Conservation (phyloP, 2,329 filamentous ascomycete genomes). For the Diplocarpon mali region DNA sequence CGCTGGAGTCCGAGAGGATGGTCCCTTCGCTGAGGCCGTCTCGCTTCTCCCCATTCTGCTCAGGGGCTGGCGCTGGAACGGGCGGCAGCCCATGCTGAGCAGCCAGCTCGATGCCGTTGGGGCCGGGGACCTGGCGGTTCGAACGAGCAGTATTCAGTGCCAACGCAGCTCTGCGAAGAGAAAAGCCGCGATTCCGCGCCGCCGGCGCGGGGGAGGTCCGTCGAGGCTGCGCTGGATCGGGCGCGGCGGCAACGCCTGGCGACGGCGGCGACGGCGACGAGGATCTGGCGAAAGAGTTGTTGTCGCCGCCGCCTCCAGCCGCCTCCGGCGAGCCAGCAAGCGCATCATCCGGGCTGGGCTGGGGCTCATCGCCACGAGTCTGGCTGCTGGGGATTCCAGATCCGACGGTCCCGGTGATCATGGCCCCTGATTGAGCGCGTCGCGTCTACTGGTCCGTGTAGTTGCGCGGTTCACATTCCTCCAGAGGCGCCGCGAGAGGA, state of each 20-base stretch:
- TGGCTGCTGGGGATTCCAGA: too few species aligned
- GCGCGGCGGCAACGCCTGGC: background rate
- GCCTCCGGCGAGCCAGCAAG: too few species aligned
- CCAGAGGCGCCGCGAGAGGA: too few species aligned
- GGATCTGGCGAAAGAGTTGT: too few species aligned
- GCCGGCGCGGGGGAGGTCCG: background rate
- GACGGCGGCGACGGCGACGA: background rate
- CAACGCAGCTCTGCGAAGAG: slow-evolving; percentile 4
- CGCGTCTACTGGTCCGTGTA: too few species aligned
- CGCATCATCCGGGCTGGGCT: too few species aligned
- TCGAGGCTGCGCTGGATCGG: background rate
- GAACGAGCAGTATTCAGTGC: background rate
- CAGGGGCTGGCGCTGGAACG: background rate
- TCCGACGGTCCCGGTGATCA: too few species aligned
- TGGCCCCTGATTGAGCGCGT: too few species aligned
- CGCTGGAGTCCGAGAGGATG: background rate
- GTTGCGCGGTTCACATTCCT: too few species aligned
- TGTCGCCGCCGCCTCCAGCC: too few species aligned
- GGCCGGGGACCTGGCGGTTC: background rate
- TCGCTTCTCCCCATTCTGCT: slow-evolving; percentile 1
- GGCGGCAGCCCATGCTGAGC: background rate
- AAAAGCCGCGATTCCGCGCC: slow-evolving; percentile 3
- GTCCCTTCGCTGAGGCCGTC: background rate
- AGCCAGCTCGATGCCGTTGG: background rate
- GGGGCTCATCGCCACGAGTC: too few species aligned